Evolutionary conservation across 495 filamentous ascomycete species (phyloP).

Genomic region (Jackrogersella minutella): DNA sequence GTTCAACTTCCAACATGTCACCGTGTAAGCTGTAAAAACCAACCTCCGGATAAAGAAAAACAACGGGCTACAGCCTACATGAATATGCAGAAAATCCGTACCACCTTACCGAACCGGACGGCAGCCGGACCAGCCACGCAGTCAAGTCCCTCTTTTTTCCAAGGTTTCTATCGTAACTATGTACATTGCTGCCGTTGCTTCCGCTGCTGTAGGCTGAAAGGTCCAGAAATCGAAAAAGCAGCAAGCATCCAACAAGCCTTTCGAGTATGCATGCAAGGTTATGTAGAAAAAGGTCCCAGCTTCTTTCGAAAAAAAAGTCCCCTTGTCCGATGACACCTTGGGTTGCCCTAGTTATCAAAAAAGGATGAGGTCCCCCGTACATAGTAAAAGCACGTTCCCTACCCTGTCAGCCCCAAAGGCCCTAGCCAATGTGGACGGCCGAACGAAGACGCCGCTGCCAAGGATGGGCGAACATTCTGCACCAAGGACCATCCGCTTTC

Average conservation of each 20-base stretch:
- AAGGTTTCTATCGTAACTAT: not conserved
- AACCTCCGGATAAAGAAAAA: conserved; percentile 3
- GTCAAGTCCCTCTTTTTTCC: not conserved
- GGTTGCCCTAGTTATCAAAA: conserved; percentile 2
- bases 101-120: conserved; percentile 34
- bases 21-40: not conserved
- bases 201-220: conserved; percentile 14
- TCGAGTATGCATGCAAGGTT: too few species aligned
- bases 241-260: too few species aligned
- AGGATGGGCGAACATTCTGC: conserved; percentile 22
- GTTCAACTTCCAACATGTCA: too few species aligned
- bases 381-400: not conserved
- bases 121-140: conserved; percentile 16
- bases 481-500: conserved; percentile 19
- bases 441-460: conserved; percentile 1
- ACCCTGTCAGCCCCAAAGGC: conserved; percentile 1
- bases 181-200: conserved; percentile 10
- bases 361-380: conserved; percentile 26
- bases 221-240: conserved; percentile 13
- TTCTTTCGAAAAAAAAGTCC: conserved; percentile 11
- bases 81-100: conserved; percentile 27
- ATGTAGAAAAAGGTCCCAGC: conserved; percentile 17
- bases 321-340: conserved; percentile 24
- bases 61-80: conserved; percentile 20
- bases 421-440: conserved; percentile 18